Evolutionary conservation across 2,329 filamentous ascomycete species (phyloP).

Genomic region (Dactylella cylindrospora): DNA sequence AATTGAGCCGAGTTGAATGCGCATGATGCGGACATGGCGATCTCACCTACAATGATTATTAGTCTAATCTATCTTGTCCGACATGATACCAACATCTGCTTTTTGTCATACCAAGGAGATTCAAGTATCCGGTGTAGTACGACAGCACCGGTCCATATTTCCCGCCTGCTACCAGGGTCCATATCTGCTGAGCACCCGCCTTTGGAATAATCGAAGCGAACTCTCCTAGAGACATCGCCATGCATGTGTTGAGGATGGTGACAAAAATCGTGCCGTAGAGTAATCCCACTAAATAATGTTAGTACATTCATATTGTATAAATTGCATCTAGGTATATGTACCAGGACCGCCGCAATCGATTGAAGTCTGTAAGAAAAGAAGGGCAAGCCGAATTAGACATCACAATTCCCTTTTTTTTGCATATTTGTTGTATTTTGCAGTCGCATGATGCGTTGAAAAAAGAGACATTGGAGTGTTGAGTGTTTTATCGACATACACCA

Average conservation of each 20-base stretch:
- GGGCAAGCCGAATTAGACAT: constrained; percentile 37
- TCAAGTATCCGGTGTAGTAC: constrained; percentile 42
- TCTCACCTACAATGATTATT: constrained; percentile 18
- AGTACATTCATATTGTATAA: not conserved
- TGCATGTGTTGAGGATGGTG: constrained; percentile 37
- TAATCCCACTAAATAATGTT: constrained; percentile 24
- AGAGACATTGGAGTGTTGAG: not conserved
- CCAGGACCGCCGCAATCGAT: constrained; percentile 42
- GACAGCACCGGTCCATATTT: constrained; percentile 37
- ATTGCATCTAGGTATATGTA: not conserved
- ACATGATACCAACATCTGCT: too few relatives aligned
- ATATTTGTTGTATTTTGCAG: not conserved
- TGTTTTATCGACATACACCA: constrained; percentile 31
- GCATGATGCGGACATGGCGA: constrained; percentile 43
- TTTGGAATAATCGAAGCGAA: constrained; percentile 44
- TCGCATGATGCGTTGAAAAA: too few relatives aligned
- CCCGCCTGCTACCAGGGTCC: constrained; percentile 34
- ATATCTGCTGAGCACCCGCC: constrained; percentile 39
- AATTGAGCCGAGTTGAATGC: constrained; percentile 43
- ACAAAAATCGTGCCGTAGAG: constrained; percentile 42
- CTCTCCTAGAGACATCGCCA: constrained; percentile 39
- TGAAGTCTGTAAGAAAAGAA: constrained; percentile 27
- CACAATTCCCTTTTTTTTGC: too few relatives aligned
- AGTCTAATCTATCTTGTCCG: not conserved
- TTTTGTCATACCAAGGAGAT: constrained; percentile 24